Percentiles rank a stretch among this genome's conserved stretches.
phyloP scores from a whole-genome alignment of 1,284 basidiomycete species.

The Cutaneotrichosporon spelunceum region DNA sequence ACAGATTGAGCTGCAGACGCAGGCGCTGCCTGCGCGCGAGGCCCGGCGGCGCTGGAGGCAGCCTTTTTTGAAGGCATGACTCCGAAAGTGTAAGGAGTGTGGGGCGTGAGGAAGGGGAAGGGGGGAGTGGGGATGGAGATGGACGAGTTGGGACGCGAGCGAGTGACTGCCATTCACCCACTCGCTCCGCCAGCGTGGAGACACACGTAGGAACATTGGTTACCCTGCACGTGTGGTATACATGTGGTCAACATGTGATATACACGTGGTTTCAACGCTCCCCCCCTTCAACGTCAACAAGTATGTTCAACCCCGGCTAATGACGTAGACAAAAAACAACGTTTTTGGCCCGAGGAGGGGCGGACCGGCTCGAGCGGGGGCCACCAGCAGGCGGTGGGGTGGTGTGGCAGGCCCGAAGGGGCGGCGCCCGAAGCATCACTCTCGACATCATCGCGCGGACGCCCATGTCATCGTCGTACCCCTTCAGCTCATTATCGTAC shows the following conservation, averaged over 20 bases:
- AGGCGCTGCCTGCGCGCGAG: neutral
- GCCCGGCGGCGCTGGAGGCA: conserved; percentile 9
- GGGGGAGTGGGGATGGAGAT: neutral
- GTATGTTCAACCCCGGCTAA: too few relatives aligned
- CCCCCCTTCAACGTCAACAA: too few relatives aligned
- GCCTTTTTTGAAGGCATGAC: conserved; percentile 6
- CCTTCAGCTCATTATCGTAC: neutral
- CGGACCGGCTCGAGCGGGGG: neutral
- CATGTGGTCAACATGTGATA: neutral
- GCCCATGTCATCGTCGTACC: neutral
- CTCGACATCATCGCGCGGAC: neutral
- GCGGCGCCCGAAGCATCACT: neutral
- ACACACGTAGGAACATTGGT: neutral
- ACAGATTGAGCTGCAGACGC: neutral
- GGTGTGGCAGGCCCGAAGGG: neutral
- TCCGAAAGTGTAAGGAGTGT: neutral
- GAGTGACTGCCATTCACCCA: neutral
- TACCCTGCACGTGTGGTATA: neutral
- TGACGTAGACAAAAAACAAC: too few relatives aligned
- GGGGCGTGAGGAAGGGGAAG: neutral
- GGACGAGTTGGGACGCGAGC: neutral
- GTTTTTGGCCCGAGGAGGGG: too few relatives aligned
- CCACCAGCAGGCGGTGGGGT: neutral
- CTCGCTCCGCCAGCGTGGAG: neutral
- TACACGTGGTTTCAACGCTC: neutral